Percentiles rank a stretch among this genome's conserved stretches.
Conservation (phyloP, 805 yeast genomes). For the Wickerhamomyces hampshirensis region DNA sequence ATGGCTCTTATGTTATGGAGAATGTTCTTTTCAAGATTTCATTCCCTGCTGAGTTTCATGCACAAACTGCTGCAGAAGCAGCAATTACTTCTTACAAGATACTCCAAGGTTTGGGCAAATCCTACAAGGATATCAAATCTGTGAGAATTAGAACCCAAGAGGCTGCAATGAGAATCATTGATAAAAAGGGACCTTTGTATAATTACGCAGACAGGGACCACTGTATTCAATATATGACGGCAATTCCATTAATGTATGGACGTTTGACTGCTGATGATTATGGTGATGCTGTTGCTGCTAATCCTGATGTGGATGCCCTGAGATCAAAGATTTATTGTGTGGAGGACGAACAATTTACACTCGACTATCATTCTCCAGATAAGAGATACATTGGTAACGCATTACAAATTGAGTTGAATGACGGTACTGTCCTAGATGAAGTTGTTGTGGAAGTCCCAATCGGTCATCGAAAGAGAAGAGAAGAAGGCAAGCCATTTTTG, state of each 20-base stretch:
- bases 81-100: constrained; percentile 39
- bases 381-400: constrained; percentile 59
- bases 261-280: constrained; percentile 55
- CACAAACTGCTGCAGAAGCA: constrained; percentile 61
- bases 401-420: constrained; percentile 43
- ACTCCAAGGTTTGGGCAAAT: constrained; percentile 36
- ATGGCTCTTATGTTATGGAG: constrained; percentile 58
- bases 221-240: constrained; percentile 61
- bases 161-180: constrained; percentile 57
- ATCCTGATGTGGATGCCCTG: constrained; percentile 47
- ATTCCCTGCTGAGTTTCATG: constrained; percentile 63
- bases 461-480: constrained; percentile 55
- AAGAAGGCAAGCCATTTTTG: constrained; percentile 54
- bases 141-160: constrained; percentile 53
- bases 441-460: constrained; percentile 52
- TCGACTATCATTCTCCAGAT: constrained; percentile 50
- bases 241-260: constrained; percentile 51
- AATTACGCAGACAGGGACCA: constrained; percentile 65
- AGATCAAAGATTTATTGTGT: constrained; percentile 52
- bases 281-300: constrained; percentile 43
- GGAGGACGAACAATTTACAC: constrained; percentile 43
- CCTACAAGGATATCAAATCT: constrained; percentile 43
- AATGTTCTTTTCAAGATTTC: constrained; percentile 57
- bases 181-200: constrained; percentile 54
- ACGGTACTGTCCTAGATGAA: constrained; percentile 49